Evolutionary conservation across 805 yeast species (phyloP), one percentile per base, ranked within the genome.

Genomic region (Hanseniaspora clermontiae): DNA sequence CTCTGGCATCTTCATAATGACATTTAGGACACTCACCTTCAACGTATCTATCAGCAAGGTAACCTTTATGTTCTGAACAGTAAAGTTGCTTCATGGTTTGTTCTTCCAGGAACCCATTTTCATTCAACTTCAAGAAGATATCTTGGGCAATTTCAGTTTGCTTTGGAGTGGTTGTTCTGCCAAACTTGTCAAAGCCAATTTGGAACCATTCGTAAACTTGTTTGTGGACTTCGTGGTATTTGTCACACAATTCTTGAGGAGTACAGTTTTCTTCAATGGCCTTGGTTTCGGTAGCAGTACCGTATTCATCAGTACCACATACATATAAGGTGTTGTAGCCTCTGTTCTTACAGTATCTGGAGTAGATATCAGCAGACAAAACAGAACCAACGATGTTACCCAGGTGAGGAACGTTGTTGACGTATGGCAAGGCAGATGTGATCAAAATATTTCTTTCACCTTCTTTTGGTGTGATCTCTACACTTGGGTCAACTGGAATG

Each of bases 251-350:
- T 68, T 88, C 84, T 64, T 80, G 75, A 51, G 99, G 98, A 3
- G 95, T 78, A 59, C 87, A 84, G 43, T 84, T 82, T 66, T 93
- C 98, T 69, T 91, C 97, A 51, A 93, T 73, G 11, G 98, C 98
- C 72, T 91, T 93, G 32, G 98, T 93, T 71, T 93, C 99, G 15
- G 98, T 93, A 49, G 99, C 99, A 58, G 99, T 93, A 68, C 99
- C 99, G 68, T 93, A 93, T 73, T 93, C 99, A 69, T 93, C 99
- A 40, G 98, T 93, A 73, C 99, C 99, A 72, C 98, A 89, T 57
- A 93, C 72, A 66, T 74, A 93, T 61, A 93, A 73, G 20, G 95
- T 76, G 69, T 90, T 93, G 73, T 84, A 83, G 70, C 88, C 86
- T 75, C 96, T 82, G 64, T 84, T 82, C 70, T 89, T 90, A 68